Evolutionary conservation across 2,329 filamentous ascomycete genomes (phyloP), one percentile per base, ranked within the genome.

Genomic region (Scortechinia acanthostroma): DNA sequence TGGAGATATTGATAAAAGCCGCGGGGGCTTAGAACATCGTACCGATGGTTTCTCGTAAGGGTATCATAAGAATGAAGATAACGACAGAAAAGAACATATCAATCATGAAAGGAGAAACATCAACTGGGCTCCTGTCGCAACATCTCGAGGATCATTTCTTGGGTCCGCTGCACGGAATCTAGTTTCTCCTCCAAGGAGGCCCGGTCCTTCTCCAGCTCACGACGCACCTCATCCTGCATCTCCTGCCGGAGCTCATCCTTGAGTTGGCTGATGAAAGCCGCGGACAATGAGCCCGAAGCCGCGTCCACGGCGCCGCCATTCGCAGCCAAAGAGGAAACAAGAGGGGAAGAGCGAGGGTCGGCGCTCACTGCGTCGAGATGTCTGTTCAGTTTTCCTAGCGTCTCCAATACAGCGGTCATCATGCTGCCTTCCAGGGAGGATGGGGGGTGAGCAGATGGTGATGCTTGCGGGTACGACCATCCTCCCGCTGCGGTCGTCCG

Each of bases 111-210:
- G 25, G n/a, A n/a, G 25, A n/a, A n/a, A 30, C n/a, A 30, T 30
- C n/a, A 30, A n/a, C 10, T n/a, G 46, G 57, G 56, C 37, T 59
- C 58, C 50, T 64, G 61, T 49, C 59, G 54, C 46, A 66, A 48
- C 60, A 65, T 59, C 20, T 64, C 59, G 37, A 66, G 47, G 45
- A 66, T 66, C 57, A 65, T 58, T 28, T 65, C 58, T 46, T 66
- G 63, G 3, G 61, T 64, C 47, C 58, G 51, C 49, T 66, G 62
- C 42, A 66, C 53, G 16, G 60, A 51, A 45, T 63, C 61, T 21
- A 66, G 40, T 47, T 57, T 61, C 46, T 63, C 57, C 43, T 64
- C 57, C 4, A 65, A 48, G 2, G 52, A 50, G 14, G 54, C 54
- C 0, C 59, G 58, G 23, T 61, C 53, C 35, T 55, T 59, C 30